Percentiles rank a stretch among this genome's conserved stretches.
Conservation (phyloP, 2,329 filamentous ascomycete genomes). For the Periglandula ipomoeae region DNA sequence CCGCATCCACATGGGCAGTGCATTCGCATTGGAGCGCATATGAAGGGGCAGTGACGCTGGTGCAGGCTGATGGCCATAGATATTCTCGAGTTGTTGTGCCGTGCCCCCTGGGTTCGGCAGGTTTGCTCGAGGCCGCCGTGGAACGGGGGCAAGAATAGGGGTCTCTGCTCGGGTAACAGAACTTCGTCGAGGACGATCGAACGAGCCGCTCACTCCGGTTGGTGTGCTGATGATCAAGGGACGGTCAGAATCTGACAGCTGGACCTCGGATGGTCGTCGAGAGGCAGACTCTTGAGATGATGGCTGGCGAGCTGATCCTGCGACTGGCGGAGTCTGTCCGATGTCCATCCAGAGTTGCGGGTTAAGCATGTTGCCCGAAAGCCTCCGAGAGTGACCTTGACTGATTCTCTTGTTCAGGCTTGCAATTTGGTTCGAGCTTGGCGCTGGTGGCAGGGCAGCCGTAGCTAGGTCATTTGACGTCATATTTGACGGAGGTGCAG, state of each 20-base stretch:
- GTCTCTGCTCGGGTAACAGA: constrained; percentile 29
- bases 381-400: constrained; percentile 28
- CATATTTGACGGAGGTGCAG: constrained; percentile 26
- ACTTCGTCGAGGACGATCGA: constrained; percentile 31
- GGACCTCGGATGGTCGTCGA: background rate
- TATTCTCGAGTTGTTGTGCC: constrained; percentile 46
- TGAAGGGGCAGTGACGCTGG: constrained; percentile 8
- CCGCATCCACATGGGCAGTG: constrained; percentile 26
- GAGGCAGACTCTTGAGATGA: background rate
- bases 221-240: constrained; percentile 55
- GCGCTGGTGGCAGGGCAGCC: constrained; percentile 26
- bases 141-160: constrained; percentile 43
- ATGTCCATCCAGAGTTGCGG: constrained; percentile 5
- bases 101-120: constrained; percentile 30
- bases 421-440: constrained; percentile 30
- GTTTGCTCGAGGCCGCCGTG: constrained; percentile 36
- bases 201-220: constrained; percentile 43
- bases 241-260: constrained; percentile 31
- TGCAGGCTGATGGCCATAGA: constrained; percentile 32
- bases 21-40: constrained; percentile 11
- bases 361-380: constrained; percentile 32
- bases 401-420: constrained; percentile 28
- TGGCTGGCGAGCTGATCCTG: background rate
- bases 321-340: background rate
- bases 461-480: constrained; percentile 24